Evolutionary conservation across 2,329 filamentous ascomycete species (phyloP).

Genomic region (Diplodia corticola): DNA sequence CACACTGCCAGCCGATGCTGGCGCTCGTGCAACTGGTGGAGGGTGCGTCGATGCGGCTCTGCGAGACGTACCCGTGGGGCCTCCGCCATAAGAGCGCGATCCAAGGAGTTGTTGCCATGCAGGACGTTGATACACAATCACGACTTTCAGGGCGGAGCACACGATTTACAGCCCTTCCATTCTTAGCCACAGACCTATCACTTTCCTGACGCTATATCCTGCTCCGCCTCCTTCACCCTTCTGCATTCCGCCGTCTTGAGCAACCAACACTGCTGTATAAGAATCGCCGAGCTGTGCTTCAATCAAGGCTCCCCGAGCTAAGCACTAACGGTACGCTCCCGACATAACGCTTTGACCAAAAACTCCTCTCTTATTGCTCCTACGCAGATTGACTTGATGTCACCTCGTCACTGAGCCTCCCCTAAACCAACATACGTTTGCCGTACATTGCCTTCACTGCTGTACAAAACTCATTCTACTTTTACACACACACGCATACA

Average conservation of each 20-base stretch:
- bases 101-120: slow-evolving; percentile 13
- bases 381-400: slow-evolving; percentile 5
- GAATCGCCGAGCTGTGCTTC: slow-evolving; percentile 4
- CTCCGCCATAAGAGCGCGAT: slow-evolving; percentile 19
- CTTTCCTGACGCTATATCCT: slow-evolving; percentile 13
- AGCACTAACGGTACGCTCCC: slow-evolving; percentile 9
- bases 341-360: not conserved
- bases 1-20: slow-evolving; percentile 13
- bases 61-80: slow-evolving; percentile 10
- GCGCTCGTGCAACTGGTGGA: slow-evolving; percentile 16
- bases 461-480: not conserved
- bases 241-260: slow-evolving; percentile 4
- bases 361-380: slow-evolving; percentile 14
- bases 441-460: not conserved
- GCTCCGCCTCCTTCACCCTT: slow-evolving; percentile 18
- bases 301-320: not conserved
- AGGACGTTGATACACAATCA: slow-evolving; percentile 19
- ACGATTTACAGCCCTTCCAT: not conserved
- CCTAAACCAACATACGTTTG: not conserved
- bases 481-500: not conserved
- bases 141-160: slow-evolving; percentile 22
- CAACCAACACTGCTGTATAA: slow-evolving; percentile 7
- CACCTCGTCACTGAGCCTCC: not conserved
- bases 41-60: slow-evolving; percentile 20
- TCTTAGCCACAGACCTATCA: slow-evolving; percentile 15